Percentiles rank a stretch among this genome's conserved stretches.
Evolutionary conservation across 2,329 filamentous ascomycete species (phyloP).

Genomic region (Lachnellula occidentalis): DNA sequence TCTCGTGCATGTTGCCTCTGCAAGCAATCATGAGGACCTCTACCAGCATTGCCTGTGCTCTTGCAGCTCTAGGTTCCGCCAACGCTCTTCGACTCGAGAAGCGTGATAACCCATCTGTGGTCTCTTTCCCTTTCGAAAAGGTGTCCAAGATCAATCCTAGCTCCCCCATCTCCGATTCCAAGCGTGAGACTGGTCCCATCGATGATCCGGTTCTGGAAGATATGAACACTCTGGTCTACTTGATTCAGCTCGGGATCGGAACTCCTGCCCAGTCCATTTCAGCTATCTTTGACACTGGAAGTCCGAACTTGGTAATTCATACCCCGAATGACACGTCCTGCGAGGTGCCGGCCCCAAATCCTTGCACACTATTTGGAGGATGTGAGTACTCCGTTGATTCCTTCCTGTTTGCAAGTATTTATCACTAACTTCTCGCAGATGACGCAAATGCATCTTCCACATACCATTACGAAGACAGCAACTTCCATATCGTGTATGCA

Average conservation of each 20-base stretch:
- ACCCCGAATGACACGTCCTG: neutral
- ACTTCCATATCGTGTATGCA: neutral
- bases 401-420: neutral
- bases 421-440: neutral
- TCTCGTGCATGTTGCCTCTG: too few relatives aligned
- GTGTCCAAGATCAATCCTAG: neutral
- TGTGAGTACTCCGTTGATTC: neutral
- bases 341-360: neutral
- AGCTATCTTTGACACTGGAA: neutral
- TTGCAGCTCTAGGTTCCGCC: neutral
- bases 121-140: neutral
- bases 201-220: neutral
- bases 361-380: neutral
- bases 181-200: neutral
- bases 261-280: neutral
- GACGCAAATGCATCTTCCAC: neutral
- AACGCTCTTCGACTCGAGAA: neutral
- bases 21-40: too few relatives aligned
- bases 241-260: neutral
- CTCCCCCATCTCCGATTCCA: neutral
- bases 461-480: neutral
- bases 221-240: neutral
- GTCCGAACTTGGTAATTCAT: neutral
- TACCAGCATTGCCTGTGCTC: neutral
- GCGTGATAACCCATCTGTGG: neutral